These are phyloP conservation scores for Corylus americana DNA, from an alignment of 306 rosid species.

Conservation along the genomic window DNA sequence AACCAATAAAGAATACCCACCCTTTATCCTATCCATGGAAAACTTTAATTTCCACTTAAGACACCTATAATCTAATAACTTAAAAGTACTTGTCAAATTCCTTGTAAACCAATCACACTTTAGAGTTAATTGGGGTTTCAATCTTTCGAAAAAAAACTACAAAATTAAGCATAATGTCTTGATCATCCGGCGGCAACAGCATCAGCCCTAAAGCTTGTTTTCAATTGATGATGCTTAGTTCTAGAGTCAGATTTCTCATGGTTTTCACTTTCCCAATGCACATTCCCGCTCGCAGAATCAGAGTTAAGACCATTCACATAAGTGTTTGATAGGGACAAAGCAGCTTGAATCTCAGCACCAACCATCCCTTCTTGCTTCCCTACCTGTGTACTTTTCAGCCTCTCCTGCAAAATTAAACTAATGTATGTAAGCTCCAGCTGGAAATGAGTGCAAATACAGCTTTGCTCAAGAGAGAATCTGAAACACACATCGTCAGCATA, in stretches of 20 bases:
- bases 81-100: no score
- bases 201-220: slow-evolving; percentile 17
- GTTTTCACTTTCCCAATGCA: slow-evolving; percentile 12
- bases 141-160: neutral
- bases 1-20: neutral
- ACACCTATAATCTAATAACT: no score
- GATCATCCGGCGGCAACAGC: slow-evolving; percentile 34
- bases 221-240: slow-evolving; percentile 24
- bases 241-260: slow-evolving; percentile 28
- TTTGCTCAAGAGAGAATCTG: neutral
- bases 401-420: slow-evolving; percentile 25
- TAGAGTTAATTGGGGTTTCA: no score
- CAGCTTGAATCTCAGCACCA: slow-evolving; percentile 16
- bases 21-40: neutral
- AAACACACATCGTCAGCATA: neutral
- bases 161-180: no score
- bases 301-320: slow-evolving; percentile 10
- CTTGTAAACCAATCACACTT: no score
- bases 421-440: neutral
- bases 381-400: slow-evolving; percentile 14
- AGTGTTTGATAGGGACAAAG: slow-evolving; percentile 7
- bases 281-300: slow-evolving; percentile 9
- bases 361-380: slow-evolving; percentile 18
- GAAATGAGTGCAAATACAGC: neutral
- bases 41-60: no score